A percentile compares a stretch with the other conserved stretches of the same genome.
Evolutionary conservation across 768 basidiomycete genomes (phyloP).

Genomic region (Vishniacozyma victoriae): DNA sequence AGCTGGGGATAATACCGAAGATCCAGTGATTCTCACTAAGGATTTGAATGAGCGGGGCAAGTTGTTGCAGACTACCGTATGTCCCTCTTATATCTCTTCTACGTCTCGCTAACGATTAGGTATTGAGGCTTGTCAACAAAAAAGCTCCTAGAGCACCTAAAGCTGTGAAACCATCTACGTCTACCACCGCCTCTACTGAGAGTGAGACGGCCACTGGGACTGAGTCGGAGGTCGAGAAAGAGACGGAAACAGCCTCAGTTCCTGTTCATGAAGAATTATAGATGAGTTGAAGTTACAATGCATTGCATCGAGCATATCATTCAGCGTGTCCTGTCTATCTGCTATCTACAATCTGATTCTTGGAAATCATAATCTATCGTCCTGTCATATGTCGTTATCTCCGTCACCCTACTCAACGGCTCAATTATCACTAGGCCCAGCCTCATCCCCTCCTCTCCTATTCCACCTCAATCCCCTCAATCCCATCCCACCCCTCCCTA

Average conservation of each 20-base stretch:
- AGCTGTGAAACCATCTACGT: constrained; percentile 8
- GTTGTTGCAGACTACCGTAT: constrained; percentile 63
- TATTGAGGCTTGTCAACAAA: constrained; percentile 31
- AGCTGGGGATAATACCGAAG: constrained; percentile 55
- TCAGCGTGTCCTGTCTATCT: too few species aligned
- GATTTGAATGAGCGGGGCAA: constrained; percentile 82
- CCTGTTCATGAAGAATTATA: constrained; percentile 3
- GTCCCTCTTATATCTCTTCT: constrained; percentile 2
- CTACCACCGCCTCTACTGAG: constrained; percentile 9
- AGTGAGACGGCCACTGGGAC: background rate
- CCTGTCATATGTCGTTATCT: too few species aligned
- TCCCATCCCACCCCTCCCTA: too few species aligned
- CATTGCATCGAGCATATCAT: too few species aligned
- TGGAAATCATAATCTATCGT: too few species aligned
- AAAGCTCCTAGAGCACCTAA: constrained; percentile 27
- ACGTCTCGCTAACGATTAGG: constrained; percentile 7
- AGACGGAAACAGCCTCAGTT: background rate
- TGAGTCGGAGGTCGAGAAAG: background rate
- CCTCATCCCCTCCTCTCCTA: too few species aligned
- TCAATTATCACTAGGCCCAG: too few species aligned
- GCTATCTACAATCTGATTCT: too few species aligned
- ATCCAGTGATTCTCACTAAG: constrained; percentile 76
- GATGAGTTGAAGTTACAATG: too few species aligned
- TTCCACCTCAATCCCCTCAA: too few species aligned
- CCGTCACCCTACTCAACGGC: too few species aligned